Evolutionary conservation across 495 filamentous ascomycete species (phyloP).

Genomic region (Astrocystis sublimbata): DNA sequence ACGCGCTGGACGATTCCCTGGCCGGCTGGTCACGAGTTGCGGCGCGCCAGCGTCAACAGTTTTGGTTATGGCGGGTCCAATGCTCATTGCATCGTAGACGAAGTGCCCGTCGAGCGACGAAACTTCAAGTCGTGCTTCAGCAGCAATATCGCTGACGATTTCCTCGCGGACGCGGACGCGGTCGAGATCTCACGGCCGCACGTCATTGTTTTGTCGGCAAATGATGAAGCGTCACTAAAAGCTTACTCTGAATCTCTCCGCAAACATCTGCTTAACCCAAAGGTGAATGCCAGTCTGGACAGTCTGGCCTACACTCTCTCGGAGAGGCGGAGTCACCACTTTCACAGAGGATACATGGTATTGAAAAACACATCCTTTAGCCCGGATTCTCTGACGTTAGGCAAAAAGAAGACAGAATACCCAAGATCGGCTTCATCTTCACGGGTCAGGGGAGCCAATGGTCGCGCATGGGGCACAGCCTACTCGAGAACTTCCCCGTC

Average conservation of each 20-base stretch:
- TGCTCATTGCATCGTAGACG: conserved; percentile 53
- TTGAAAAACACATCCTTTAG: neutral
- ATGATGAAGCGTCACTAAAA: conserved; percentile 19
- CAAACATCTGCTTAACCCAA: conserved; percentile 27
- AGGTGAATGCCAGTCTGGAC: conserved; percentile 18
- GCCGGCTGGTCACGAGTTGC: no score
- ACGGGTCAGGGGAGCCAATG: conserved; percentile 30
- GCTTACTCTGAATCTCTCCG: conserved; percentile 1
- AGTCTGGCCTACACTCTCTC: conserved; percentile 23
- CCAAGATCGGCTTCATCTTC: conserved; percentile 18
- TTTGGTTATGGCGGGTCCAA: conserved; percentile 60
- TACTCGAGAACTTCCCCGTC: neutral
- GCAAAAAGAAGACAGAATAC: neutral
- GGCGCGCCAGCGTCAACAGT: conserved; percentile 51
- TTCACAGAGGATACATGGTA: conserved; percentile 9
- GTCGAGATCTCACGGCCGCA: conserved; percentile 11
- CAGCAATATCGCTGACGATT: neutral
- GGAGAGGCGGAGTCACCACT: conserved; percentile 21
- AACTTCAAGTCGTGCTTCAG: no score
- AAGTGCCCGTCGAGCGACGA: no score
- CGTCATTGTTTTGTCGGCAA: conserved; percentile 24
- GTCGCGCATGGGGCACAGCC: conserved; percentile 22
- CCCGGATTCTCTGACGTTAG: neutral
- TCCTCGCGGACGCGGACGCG: conserved; percentile 2
- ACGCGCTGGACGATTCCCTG: neutral